These are phyloP conservation scores for Trypanosoma theileri DNA, from an alignment of 208 protist species.

Conservation along the genomic window DNA sequence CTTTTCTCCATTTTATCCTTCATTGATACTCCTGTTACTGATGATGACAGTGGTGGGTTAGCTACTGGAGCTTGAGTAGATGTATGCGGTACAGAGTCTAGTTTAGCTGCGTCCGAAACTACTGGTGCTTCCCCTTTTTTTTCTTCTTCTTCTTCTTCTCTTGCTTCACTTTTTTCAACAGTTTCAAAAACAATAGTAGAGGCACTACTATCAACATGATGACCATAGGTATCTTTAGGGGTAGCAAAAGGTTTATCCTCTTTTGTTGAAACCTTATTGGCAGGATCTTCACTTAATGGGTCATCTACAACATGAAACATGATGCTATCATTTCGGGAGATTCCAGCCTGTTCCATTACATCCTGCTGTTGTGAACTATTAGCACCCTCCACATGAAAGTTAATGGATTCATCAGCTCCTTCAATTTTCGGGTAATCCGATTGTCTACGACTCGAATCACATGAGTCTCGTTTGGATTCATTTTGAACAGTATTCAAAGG, in stretches of 20 bases:
- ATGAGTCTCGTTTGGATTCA: background rate
- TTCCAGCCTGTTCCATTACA: background rate
- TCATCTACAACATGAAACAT: slow-evolving; percentile 48
- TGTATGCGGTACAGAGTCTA: slow-evolving; percentile 27
- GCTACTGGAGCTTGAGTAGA: too few species aligned
- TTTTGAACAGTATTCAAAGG: background rate
- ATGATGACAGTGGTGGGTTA: too few species aligned
- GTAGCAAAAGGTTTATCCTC: too few species aligned
- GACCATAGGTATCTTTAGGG: too few species aligned
- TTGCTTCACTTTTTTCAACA: background rate
- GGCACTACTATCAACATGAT: background rate
- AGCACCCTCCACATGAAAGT: slow-evolving; percentile 25
- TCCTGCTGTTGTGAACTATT: background rate
- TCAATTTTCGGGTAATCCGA: background rate
- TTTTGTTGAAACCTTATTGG: background rate
- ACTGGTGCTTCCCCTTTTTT: background rate
- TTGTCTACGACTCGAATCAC: background rate
- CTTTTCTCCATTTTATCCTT: too few species aligned
- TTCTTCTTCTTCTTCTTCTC: background rate
- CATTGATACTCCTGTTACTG: too few species aligned
- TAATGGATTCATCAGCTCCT: slow-evolving; percentile 20
- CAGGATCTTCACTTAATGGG: slow-evolving; percentile 5
- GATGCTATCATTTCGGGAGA: slow-evolving; percentile 44
- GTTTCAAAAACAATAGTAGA: slow-evolving; percentile 5
- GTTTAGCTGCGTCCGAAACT: background rate